Base-by-base conservation (phyloP, 805 yeast genomes). In the Teunomyces pallodes region DNA sequence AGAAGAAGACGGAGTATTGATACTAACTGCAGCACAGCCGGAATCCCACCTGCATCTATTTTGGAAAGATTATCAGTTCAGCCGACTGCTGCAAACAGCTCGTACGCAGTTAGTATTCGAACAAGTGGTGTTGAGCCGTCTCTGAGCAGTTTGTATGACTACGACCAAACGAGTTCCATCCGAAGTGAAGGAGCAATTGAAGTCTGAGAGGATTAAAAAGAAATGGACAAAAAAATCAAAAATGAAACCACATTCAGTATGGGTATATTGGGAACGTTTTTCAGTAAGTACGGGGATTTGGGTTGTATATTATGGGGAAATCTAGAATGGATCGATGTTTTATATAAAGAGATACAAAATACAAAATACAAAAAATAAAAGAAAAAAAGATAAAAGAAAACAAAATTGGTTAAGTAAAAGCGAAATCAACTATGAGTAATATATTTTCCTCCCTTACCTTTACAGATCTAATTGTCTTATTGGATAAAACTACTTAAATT, bases 11-110 rank as follows among this genome's bases (percentile, higher is more conserved):
- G 77, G 46, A 70, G 76, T 50, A 61, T 71, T 29, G 77, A 80
- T 26, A 77, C 86, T 3, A 84, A 82, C 54, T 80, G 87, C 16
- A 80, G 86, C 44, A 81, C 86, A 0, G 72, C 82, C 26, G 89
- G 89, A 0, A 84, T 85, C 13, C 82, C 90, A 0, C 90, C 90
- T 0, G 86, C 87, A n/a, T 80, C 86, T 53, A 82, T 84, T 8
- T 67, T 82, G 67, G 89, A 83, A 54, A 67, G 85, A 45, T 65
- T 79, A 28, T 51, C 63, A 27, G 66, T 63, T 30, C 64, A 65
- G 27, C 69, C 72, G 1, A 62, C 61, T 2, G 61, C 68, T 24
- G 65, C 64, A 9, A 60, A 56, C 45, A 59, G 67, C 47, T 42
- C 59, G 7, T 54, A 54, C 27, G 54, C 57, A 4, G 49, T 45